Base-by-base conservation (phyloP, 2,329 filamentous ascomycete species). In the Ophiosphaerella korrae region DNA sequence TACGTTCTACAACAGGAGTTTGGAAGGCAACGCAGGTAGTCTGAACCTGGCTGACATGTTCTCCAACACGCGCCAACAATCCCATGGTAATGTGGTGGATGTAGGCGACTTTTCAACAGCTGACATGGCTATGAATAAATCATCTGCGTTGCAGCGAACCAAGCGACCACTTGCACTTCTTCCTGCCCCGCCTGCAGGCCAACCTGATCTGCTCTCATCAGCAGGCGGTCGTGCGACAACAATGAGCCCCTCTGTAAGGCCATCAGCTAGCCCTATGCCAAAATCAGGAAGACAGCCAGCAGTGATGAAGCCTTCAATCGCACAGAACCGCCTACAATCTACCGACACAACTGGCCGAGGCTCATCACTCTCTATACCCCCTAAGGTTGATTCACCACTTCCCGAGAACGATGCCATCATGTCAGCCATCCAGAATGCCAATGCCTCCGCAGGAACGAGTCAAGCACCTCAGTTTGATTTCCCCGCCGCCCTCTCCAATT, bases 1-100 rank as follows among this genome's bases (percentile, higher is more conserved):
- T 39, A 97, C 95, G 11, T 93, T 99, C 36, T 99, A 97, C 76
- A 89, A 96, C 57, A 88, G 95, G 67, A 96, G 91, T 57, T 77
- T 99, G 42, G 92, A 97, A 70, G 90, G 92, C 32, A 88, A 93
- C 63, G 87, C 84, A 14, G 81, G 84, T 1, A 81, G 84, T 1
- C 85, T 90, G 67, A 93, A 90, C 66, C 83, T 97, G 36, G 86
- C 89, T 48, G 92, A 95, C 61, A 88, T 96, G 68, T 89, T 97
- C 68, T 85, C 87, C 4, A 88, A 86, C 58, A 84, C 89, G 51
- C 79, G 82, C 40, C 74, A 75, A 44, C 76, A 78, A 52, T 74
- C 75, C 12, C 82, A 83, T 58, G 82, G 83, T 16, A 84, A 83
- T 60, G 80, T 87, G 9, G 83, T 87, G 23, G 84, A 88, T 65